Evolutionary conservation across 352 stramenopile species (phyloP).

Genomic region (Globisporangium takayamanum): DNA sequence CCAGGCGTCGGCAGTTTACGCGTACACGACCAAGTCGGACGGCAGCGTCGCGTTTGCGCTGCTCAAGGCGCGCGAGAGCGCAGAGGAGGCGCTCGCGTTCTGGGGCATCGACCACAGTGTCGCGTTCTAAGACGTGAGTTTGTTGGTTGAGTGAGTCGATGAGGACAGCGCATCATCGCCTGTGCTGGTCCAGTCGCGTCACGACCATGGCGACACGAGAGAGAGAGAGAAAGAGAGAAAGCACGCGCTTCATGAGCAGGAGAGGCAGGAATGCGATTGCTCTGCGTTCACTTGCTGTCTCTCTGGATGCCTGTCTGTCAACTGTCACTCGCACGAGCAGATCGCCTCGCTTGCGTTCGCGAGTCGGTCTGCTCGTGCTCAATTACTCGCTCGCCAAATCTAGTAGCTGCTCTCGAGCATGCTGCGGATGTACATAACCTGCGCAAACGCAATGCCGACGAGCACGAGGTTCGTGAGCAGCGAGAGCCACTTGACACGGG

Average conservation of each 20-base stretch:
- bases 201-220: no score
- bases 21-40: constrained; percentile 27
- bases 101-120: constrained; percentile 57
- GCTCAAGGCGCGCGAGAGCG: constrained; percentile 62
- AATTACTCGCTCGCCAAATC: background rate
- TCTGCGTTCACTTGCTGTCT: no score
- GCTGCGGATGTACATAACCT: constrained; percentile 79
- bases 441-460: constrained; percentile 64
- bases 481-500: constrained; percentile 79
- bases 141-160: background rate
- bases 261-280: no score
- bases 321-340: background rate
- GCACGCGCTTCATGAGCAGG: no score
- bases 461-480: constrained; percentile 76
- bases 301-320: background rate
- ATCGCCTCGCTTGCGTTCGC: background rate
- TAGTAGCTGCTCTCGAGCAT: constrained; percentile 79
- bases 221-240: no score
- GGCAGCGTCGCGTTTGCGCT: constrained; percentile 38
- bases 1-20: constrained; percentile 57
- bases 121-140: constrained; percentile 14
- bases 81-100: constrained; percentile 57
- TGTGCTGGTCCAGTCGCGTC: background rate
- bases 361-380: background rate
- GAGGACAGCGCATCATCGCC: background rate